Evolutionary conservation across 2,329 filamentous ascomycete species (phyloP).

Genomic region (Colletotrichum eleusines): DNA sequence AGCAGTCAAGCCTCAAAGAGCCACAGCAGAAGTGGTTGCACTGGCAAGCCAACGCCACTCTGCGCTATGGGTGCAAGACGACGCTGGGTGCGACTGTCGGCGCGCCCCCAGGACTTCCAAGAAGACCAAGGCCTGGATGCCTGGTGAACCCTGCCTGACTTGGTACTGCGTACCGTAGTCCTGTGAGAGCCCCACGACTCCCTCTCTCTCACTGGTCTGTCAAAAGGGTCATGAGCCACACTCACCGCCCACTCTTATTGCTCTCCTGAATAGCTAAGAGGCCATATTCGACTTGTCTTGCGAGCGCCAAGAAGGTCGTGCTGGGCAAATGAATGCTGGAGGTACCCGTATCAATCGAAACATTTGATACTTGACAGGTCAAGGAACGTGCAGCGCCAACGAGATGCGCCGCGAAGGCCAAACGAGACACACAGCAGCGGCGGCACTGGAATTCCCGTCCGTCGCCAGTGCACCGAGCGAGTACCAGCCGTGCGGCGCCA

Average conservation of each 20-base stretch:
- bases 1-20: not conserved
- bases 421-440: constrained; percentile 5
- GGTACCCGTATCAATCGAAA: not conserved
- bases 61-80: constrained; percentile 15
- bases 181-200: constrained; percentile 9
- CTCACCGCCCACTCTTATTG: not conserved
- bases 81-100: constrained; percentile 8
- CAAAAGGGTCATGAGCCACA: constrained; percentile 27
- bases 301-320: constrained; percentile 1
- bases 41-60: constrained; percentile 22
- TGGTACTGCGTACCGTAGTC: too few species aligned
- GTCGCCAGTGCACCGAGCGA: constrained; percentile 9
- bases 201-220: constrained; percentile 21
- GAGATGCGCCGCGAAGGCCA: not conserved
- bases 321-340: constrained; percentile 1
- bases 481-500: constrained; percentile 25
- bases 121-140: constrained; percentile 12
- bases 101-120: not conserved
- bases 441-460: constrained; percentile 10
- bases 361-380: constrained; percentile 28
- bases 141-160: constrained; percentile 25
- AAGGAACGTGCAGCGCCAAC: constrained; percentile 1
- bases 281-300: constrained; percentile 26
- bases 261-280: constrained; percentile 1
- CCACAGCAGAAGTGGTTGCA: not conserved